A percentile compares a stretch with the other conserved stretches of the same genome.
Evolutionary conservation across 1,284 basidiomycete genomes (phyloP).

Genomic region (Megacollybia platyphylla): DNA sequence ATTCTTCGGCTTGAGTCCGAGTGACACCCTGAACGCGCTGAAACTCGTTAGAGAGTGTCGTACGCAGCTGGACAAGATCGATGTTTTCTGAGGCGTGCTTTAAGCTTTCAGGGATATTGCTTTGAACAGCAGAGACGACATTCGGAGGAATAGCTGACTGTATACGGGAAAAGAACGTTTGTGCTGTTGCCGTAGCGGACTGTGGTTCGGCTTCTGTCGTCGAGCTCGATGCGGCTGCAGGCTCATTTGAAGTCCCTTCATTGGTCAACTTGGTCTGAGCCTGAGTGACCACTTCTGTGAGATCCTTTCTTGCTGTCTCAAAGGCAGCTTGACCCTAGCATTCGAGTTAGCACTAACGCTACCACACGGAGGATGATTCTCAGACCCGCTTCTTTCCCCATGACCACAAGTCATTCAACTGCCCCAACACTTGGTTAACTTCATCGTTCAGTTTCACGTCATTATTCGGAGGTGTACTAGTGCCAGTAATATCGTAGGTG

Average conservation of each 20-base stretch:
- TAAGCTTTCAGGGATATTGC: conserved; percentile 52
- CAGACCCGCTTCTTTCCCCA: conserved; percentile 78
- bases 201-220: conserved; percentile 8
- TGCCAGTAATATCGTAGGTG: conserved; percentile 41
- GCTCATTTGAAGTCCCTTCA: conserved; percentile 15
- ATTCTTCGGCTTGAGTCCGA: conserved; percentile 69
- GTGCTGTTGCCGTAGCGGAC: conserved; percentile 18
- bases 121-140: conserved; percentile 57
- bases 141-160: conserved; percentile 63
- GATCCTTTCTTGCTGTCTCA: conserved; percentile 64
- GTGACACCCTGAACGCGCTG: conserved; percentile 63
- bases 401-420: conserved; percentile 80
- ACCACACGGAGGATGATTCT: conserved; percentile 3
- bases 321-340: conserved; percentile 64
- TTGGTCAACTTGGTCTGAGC: conserved; percentile 66
- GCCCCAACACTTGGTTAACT: conserved; percentile 75
- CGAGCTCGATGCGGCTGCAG: conserved; percentile 13
- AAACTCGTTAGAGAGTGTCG: conserved; percentile 57
- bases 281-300: conserved; percentile 66
- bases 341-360: conserved; percentile 5
- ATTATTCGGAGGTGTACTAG: conserved; percentile 27
- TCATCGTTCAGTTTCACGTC: conserved; percentile 73
- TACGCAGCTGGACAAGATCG: conserved; percentile 55
- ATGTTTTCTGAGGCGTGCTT: conserved; percentile 48
- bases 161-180: conserved; percentile 52